A percentile compares a stretch with the other conserved stretches of the same genome.
phyloP scores from a whole-genome alignment of 345 rosid species.

The Psidium friedrichsthalianum region DNA sequence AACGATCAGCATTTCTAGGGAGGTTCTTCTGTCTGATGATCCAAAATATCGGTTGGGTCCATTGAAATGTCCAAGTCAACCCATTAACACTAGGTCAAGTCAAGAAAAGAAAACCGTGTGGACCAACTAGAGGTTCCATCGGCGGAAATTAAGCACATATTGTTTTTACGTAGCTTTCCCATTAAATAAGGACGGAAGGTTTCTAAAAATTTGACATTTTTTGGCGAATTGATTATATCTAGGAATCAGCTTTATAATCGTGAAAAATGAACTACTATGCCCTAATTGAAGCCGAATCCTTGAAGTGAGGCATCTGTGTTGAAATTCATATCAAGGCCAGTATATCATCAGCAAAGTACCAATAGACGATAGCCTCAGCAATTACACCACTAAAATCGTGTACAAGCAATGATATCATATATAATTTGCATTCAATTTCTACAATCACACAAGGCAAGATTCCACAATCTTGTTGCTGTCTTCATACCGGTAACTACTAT shows the following conservation, averaged over 20 bases:
- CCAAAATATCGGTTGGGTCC: background rate
- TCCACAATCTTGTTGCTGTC: background rate
- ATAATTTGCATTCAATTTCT: background rate
- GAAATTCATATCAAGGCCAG: too few species aligned
- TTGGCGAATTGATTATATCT: background rate
- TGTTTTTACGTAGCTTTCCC: background rate
- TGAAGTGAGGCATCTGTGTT: too few species aligned
- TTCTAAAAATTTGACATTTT: background rate
- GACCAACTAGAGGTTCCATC: background rate
- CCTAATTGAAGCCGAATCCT: too few species aligned
- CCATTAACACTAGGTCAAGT: background rate
- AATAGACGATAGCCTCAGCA: too few species aligned
- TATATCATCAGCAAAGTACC: too few species aligned
- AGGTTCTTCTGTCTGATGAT: background rate
- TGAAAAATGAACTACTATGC: too few species aligned
- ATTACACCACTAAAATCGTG: too few species aligned
- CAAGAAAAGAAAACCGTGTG: background rate
- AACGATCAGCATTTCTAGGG: too few species aligned
- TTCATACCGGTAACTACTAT: background rate
- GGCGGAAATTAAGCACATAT: background rate
- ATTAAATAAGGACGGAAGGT: background rate
- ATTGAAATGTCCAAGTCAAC: background rate
- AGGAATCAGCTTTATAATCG: too few species aligned
- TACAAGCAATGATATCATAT: too few species aligned
- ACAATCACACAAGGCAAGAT: background rate